phyloP scores from a whole-genome alignment of 805 yeast genomes.

The Candida gorgasii region DNA sequence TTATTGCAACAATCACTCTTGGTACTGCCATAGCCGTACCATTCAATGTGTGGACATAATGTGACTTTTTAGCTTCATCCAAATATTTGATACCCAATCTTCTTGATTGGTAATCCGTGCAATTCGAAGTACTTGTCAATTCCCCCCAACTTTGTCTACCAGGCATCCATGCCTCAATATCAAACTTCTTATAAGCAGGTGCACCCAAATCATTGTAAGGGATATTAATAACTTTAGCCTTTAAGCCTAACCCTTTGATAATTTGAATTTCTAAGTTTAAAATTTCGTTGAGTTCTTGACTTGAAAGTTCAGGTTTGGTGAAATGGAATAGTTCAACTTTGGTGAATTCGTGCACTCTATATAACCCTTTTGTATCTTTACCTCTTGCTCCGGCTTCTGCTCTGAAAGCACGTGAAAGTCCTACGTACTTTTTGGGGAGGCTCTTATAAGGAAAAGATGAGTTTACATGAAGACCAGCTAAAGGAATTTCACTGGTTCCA shows the following conservation, averaged over 20 bases:
- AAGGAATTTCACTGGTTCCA: constrained; percentile 94
- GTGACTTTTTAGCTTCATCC: constrained; percentile 29
- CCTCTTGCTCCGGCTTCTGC: constrained; percentile 99
- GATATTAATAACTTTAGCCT: constrained; percentile 82
- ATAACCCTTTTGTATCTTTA: constrained; percentile 84
- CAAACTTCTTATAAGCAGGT: constrained; percentile 89
- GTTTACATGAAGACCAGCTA: constrained; percentile 76
- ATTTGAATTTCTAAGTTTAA: constrained; percentile 65
- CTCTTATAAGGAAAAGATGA: constrained; percentile 37
- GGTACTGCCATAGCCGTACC: constrained; percentile 98
- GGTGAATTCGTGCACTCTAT: constrained; percentile 94
- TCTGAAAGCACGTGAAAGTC: constrained; percentile 82
- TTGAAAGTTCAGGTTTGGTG: constrained; percentile 57
- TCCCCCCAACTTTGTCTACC: constrained; percentile 95
- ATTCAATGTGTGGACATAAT: constrained; percentile 78
- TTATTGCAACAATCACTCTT: constrained; percentile 81
- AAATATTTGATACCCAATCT: constrained; percentile 69
- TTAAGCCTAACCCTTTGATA: constrained; percentile 66
- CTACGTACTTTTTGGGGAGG: constrained; percentile 66
- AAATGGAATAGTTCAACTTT: constrained; percentile 85
- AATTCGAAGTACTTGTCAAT: constrained; percentile 85
- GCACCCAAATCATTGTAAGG: constrained; percentile 91
- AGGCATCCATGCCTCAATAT: constrained; percentile 98
- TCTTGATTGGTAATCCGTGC: constrained; percentile 88
- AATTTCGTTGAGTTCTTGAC: constrained; percentile 56